Conservation (phyloP, 83 land plant genomes). For the Isoetes engelmannii region DNA sequence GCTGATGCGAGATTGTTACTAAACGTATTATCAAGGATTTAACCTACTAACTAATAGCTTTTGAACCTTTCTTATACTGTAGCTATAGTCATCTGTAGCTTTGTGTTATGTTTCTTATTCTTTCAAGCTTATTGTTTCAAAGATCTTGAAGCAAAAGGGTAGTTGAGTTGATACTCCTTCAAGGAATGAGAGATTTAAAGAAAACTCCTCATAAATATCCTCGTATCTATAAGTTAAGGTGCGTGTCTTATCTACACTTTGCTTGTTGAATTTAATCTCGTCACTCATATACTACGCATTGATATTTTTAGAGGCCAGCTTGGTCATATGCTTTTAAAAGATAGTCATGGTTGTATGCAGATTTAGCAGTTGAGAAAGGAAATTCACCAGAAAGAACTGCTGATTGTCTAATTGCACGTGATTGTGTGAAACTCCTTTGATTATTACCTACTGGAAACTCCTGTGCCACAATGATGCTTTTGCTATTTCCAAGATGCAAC, state of each 20-base stretch:
- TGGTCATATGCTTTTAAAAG: constrained; percentile 13
- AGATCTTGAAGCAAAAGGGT: no score
- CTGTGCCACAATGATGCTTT: not conserved
- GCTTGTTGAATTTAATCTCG: not conserved
- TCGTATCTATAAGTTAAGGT: constrained; percentile 19
- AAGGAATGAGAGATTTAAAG: constrained; percentile 1
- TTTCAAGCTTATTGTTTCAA: no score
- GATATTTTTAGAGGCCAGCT: constrained; percentile 18
- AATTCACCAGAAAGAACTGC: not conserved
- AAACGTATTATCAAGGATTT: constrained; percentile 4
- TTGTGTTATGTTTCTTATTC: no score
- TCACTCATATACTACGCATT: not conserved
- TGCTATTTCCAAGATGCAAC: not conserved
- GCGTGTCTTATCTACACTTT: not conserved
- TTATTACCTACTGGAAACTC: not conserved
- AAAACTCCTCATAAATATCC: constrained; percentile 24
- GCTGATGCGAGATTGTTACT: constrained; percentile 12
- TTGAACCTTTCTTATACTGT: not conserved
- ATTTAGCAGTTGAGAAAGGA: constrained; percentile 1
- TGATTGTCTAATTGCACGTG: not conserved
- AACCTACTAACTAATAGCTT: constrained; percentile 23
- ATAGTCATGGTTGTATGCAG: constrained; percentile 15
- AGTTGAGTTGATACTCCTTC: no score
- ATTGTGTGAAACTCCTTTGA: not conserved
- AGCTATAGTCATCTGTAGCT: not conserved